A percentile compares a stretch with the other conserved stretches of the same genome.
Evolutionary conservation across 768 basidiomycete genomes (phyloP).

Genomic region (Pholiota molesta): DNA sequence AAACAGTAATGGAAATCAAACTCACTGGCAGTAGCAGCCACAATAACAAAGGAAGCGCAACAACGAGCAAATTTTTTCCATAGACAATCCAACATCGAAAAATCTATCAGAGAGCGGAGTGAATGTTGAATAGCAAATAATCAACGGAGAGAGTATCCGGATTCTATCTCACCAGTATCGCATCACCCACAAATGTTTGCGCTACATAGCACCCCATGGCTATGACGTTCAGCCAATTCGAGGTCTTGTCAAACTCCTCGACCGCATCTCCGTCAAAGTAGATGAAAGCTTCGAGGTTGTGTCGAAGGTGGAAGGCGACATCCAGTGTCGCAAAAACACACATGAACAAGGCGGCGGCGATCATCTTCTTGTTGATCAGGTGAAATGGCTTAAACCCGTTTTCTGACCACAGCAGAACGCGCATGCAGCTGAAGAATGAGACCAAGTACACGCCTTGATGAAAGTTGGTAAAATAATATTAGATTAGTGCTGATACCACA

Average conservation of each 20-base stretch:
- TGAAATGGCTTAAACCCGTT: constrained; percentile 28
- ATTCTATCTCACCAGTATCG: constrained; percentile 37
- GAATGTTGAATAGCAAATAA: background rate
- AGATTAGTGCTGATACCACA: background rate
- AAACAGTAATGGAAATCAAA: background rate
- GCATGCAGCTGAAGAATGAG: constrained; percentile 37
- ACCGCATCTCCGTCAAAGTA: constrained; percentile 34
- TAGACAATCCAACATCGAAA: constrained; percentile 44
- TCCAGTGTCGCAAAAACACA: constrained; percentile 43
- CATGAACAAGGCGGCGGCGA: constrained; percentile 40
- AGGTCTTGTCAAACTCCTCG: constrained; percentile 42
- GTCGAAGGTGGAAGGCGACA: constrained; percentile 42
- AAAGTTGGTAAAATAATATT: background rate
- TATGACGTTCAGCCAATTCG: constrained; percentile 45
- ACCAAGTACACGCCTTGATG: constrained; percentile 37
- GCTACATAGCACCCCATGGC: constrained; percentile 42
- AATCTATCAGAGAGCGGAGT: constrained; percentile 24
- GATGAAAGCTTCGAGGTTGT: constrained; percentile 46
- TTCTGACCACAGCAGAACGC: constrained; percentile 34
- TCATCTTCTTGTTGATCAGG: constrained; percentile 35
- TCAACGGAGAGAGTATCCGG: background rate
- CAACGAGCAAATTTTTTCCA: constrained; percentile 31
- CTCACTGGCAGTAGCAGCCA: constrained; percentile 40
- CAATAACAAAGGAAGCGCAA: constrained; percentile 31
- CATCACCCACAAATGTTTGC: constrained; percentile 47